Percentiles rank a stretch among this genome's conserved stretches.
Conservation (phyloP, 2,329 filamentous ascomycete genomes). For the Penicillium sp. region DNA sequence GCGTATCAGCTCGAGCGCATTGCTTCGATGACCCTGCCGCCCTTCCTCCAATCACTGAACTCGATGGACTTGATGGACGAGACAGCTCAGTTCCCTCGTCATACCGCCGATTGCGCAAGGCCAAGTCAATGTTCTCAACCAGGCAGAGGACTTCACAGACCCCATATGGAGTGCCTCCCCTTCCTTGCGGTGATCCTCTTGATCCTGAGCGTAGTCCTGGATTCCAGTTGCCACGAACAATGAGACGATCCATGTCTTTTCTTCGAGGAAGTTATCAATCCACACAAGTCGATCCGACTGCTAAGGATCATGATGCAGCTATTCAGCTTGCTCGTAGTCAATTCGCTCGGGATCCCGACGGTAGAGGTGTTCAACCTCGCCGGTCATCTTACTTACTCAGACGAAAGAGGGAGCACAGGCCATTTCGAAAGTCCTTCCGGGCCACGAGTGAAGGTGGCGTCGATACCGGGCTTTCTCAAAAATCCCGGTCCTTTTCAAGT, state of each 20-base stretch:
- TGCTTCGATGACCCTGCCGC: constrained; percentile 14
- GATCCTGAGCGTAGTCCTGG: constrained; percentile 19
- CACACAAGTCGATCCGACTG: constrained; percentile 18
- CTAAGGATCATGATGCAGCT: constrained; percentile 37
- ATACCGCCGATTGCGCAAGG: constrained; percentile 46
- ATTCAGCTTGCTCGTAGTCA: constrained; percentile 43
- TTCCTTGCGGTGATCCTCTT: constrained; percentile 7
- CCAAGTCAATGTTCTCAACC: constrained; percentile 49
- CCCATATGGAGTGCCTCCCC: constrained; percentile 13
- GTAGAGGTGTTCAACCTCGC: constrained; percentile 17
- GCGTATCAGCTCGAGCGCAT: neutral
- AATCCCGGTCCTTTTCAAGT: constrained; percentile 39
- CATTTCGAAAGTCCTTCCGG: constrained; percentile 39
- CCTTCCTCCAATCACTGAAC: constrained; percentile 32
- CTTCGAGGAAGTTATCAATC: constrained; percentile 30
- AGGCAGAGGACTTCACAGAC: constrained; percentile 30
- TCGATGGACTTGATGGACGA: constrained; percentile 33
- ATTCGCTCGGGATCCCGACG: constrained; percentile 30
- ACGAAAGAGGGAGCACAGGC: constrained; percentile 31
- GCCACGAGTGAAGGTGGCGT: constrained; percentile 21
- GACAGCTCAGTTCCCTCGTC: constrained; percentile 46
- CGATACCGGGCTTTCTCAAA: constrained; percentile 16
- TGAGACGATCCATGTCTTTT: constrained; percentile 46
- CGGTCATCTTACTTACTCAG: constrained; percentile 26
- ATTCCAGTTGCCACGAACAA: constrained; percentile 22